Percentiles rank a stretch among this genome's conserved stretches.
Conservation (phyloP, 176 grass and related monocot genomes). For the Olyra latifolia region DNA sequence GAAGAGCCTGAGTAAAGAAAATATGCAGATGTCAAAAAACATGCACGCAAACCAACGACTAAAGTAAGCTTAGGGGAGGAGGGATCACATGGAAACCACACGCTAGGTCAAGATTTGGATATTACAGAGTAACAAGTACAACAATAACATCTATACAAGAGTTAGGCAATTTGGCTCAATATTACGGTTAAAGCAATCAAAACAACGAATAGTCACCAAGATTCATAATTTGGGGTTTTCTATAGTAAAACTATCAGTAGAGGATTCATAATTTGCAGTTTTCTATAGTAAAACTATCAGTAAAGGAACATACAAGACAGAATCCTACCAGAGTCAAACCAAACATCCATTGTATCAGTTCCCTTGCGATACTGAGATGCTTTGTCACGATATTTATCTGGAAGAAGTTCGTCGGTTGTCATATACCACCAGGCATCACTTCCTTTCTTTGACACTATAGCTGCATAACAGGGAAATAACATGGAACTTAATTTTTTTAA, state of each 20-base stretch:
- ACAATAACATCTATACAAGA: neutral
- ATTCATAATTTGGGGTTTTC: neutral
- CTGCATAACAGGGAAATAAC: conserved; percentile 43
- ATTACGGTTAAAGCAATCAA: neutral
- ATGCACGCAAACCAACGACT: neutral
- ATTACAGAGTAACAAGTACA: neutral
- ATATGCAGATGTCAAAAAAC: conserved; percentile 22
- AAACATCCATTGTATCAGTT: conserved; percentile 99
- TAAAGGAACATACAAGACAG: conserved; percentile 25
- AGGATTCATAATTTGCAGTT: too few relatives aligned
- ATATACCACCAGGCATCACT: conserved; percentile 99
- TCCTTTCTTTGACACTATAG: conserved; percentile 78
- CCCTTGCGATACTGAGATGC: conserved; percentile 84
- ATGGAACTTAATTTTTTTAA: neutral
- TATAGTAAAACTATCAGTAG: neutral
- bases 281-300: conserved; percentile 3
- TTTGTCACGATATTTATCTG: conserved; percentile 69
- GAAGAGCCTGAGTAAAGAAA: conserved; percentile 72
- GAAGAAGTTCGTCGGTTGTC: conserved; percentile 89
- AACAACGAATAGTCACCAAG: neutral
- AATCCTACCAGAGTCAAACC: conserved; percentile 92
- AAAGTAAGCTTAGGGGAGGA: neutral
- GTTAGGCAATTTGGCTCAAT: neutral
- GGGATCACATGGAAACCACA: neutral
- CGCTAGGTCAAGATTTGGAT: neutral